Evolutionary conservation across 805 yeast genomes (phyloP).

Genomic region (Kazachstania martiniae): DNA sequence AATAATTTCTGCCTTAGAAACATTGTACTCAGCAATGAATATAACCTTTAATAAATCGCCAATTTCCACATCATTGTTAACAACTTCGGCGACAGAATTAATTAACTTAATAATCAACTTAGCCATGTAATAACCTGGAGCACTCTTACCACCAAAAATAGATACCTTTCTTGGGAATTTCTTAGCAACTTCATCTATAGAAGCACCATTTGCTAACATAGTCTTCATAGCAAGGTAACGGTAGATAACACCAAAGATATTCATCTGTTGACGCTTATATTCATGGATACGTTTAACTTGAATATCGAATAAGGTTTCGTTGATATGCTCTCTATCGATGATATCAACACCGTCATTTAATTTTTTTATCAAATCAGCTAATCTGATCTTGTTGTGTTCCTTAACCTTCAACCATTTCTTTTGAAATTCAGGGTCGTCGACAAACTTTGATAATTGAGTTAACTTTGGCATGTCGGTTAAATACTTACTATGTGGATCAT

Average conservation of each 20-base stretch:
- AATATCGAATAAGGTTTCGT: constrained; percentile 70
- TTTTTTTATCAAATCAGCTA: constrained; percentile 56
- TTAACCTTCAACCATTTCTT: constrained; percentile 63
- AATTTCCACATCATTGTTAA: constrained; percentile 67
- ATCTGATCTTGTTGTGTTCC: constrained; percentile 51
- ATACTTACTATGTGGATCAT: constrained; percentile 51
- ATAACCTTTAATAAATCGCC: constrained; percentile 74
- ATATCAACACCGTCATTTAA: constrained; percentile 45
- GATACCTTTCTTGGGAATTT: constrained; percentile 65
- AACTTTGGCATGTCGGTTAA: constrained; percentile 57
- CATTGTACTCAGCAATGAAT: constrained; percentile 86
- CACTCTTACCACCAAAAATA: constrained; percentile 89
- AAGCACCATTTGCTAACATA: constrained; percentile 29
- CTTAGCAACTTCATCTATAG: constrained; percentile 47
- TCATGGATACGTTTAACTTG: constrained; percentile 95
- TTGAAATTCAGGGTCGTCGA: constrained; percentile 61
- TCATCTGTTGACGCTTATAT: constrained; percentile 89
- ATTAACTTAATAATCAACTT: constrained; percentile 79
- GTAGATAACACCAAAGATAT: constrained; percentile 80
- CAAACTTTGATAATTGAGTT: constrained; percentile 53
- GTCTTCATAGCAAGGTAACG: constrained; percentile 70
- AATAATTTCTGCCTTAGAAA: constrained; percentile 85
- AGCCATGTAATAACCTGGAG: constrained; percentile 97
- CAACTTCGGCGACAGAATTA: constrained; percentile 69
- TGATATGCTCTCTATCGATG: constrained; percentile 43